Percentiles rank a stretch among this genome's conserved stretches.
phyloP scores from a whole-genome alignment of 2,329 filamentous ascomycete species.

The Eurotiales sp. region DNA sequence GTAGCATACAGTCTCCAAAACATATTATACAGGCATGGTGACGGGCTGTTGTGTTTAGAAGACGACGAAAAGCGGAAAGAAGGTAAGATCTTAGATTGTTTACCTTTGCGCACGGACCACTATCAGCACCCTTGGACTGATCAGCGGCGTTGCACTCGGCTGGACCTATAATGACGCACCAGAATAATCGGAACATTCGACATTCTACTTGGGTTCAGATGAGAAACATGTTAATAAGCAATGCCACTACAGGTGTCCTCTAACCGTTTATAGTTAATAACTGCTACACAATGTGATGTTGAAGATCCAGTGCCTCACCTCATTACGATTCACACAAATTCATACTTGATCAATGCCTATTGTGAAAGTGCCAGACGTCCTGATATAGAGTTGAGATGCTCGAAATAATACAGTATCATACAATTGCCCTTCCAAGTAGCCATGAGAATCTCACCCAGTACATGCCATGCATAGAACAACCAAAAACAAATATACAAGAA shows the following conservation, averaged over 20 bases:
- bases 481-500: constrained; percentile 3
- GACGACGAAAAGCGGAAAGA: neutral
- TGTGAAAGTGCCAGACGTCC: constrained; percentile 15
- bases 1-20: neutral
- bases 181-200: too few relatives aligned
- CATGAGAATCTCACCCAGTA: constrained; percentile 17
- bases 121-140: too few relatives aligned
- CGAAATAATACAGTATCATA: constrained; percentile 22
- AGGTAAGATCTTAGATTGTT: neutral
- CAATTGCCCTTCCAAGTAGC: constrained; percentile 14
- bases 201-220: too few relatives aligned
- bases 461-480: constrained; percentile 15
- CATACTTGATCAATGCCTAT: too few relatives aligned
- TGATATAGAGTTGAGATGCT: constrained; percentile 31
- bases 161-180: too few relatives aligned
- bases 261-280: too few relatives aligned
- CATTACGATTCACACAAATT: too few relatives aligned
- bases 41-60: neutral
- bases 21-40: neutral
- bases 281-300: too few relatives aligned
- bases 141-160: too few relatives aligned
- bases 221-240: too few relatives aligned
- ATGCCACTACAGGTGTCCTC: too few relatives aligned
- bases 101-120: neutral
- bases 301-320: too few relatives aligned